Evolutionary conservation across 129 eudicot species (phyloP), one percentile per base, ranked within the genome.

Genomic region (Helianthus tuberosus): DNA sequence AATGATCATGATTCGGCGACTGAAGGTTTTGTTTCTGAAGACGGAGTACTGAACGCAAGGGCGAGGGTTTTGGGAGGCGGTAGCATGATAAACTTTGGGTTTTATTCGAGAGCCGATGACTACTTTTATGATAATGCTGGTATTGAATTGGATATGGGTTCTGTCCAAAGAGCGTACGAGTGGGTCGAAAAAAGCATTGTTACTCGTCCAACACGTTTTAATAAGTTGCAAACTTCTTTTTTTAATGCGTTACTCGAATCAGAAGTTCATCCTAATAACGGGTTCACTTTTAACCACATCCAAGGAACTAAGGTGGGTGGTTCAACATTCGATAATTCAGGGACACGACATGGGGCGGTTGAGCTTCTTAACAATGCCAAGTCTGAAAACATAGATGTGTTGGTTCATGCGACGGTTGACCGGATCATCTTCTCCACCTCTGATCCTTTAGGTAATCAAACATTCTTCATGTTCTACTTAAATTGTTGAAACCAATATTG

Each of bases 381-480:
- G 48, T 55, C 67, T 23, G 39, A 20, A 14, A 84, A 80, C 27
- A 60, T 84, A 20, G 15, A 15, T 15, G 88, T 84, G 10, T 35
- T 80, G 14, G 72, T 84, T 39, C 79, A 84, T 73, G 88, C 88
- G 12, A 77, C 71, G 1, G 88, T 84, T 41, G 85, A 81, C 64
- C 71, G 79, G 66, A 36, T 71, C 27, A 15, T 75, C 66, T 81
- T 77, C 50, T 73, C 69, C 20, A 65, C 79, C 25, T 46, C 70
- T 27, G 13, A 39, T 2, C 23, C 55, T 2, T 49, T 59, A 38
- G 73, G 79, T 77, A 60, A 77, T 27, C 8, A 39, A 39, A 5
- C 46, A 39, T 39, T 39, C 6, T 38, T 6, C 46, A 39, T 39
- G 46, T 39, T 39, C 46, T 39, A 39, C 8, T 39, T 39, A 39